Conservation (phyloP, 2,329 filamentous ascomycete species). For the Teratosphaeria epicoccoides region DNA sequence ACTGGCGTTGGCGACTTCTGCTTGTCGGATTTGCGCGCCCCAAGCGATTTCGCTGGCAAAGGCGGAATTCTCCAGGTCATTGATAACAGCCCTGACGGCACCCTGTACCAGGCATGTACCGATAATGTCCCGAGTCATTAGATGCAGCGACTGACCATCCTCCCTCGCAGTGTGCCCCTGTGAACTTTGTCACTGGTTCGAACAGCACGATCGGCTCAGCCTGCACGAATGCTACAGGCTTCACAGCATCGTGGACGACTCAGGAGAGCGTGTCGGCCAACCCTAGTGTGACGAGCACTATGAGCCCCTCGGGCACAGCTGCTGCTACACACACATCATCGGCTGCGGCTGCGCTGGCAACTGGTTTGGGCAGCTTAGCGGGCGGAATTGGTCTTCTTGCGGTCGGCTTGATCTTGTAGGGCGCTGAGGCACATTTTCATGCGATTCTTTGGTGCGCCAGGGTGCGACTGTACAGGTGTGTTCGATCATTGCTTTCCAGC, state of each 20-base stretch:
- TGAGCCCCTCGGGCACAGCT: slow-evolving; percentile 1
- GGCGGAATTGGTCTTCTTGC: slow-evolving; percentile 5
- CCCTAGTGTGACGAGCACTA: not conserved
- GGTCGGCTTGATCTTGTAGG: slow-evolving; percentile 3
- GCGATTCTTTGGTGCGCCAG: too few relatives aligned
- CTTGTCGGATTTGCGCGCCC: slow-evolving; percentile 16
- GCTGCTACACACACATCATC: slow-evolving; percentile 3
- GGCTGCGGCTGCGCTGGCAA: slow-evolving; percentile 2
- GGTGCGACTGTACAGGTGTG: too few relatives aligned
- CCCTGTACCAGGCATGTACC: slow-evolving; percentile 22
- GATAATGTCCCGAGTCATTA: not conserved
- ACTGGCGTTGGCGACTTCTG: slow-evolving; percentile 22
- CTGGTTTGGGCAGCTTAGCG: slow-evolving; percentile 3
- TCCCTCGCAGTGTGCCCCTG: slow-evolving; percentile 19
- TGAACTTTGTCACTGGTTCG: slow-evolving; percentile 21
- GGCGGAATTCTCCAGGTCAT: slow-evolving; percentile 22
- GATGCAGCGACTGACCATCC: not conserved
- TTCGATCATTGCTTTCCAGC: not conserved
- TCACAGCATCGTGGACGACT: slow-evolving; percentile 16
- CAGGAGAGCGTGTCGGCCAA: not conserved
- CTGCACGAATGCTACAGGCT: slow-evolving; percentile 20
- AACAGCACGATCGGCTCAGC: slow-evolving; percentile 18
- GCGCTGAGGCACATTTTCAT: too few relatives aligned
- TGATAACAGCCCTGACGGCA: slow-evolving; percentile 18
- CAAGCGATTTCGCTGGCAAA: slow-evolving; percentile 18